Conservation (phyloP, 2,329 filamentous ascomycete species). For the Neofusicoccum ribis region DNA sequence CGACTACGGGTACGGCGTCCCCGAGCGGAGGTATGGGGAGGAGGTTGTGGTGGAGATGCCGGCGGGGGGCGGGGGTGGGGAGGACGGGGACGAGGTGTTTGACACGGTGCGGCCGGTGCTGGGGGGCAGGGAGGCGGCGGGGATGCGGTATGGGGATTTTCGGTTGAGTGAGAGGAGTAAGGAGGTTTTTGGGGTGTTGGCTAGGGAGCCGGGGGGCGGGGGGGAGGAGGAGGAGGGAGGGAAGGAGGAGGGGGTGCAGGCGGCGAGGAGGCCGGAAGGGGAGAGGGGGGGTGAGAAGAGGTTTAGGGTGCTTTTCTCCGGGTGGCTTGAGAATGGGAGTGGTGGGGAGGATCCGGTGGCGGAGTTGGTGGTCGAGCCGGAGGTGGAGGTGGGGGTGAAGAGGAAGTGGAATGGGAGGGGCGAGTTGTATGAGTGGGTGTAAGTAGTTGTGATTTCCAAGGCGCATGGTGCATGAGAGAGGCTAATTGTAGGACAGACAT, state of each 20-base stretch:
- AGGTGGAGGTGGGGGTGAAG: not conserved
- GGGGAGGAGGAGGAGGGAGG: not conserved
- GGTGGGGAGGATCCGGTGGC: conserved; percentile 10
- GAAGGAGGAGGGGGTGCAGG: not conserved
- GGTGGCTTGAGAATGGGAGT: conserved; percentile 4
- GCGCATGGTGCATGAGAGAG: not conserved
- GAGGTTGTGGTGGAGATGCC: no score
- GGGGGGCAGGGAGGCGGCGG: not conserved
- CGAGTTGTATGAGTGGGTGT: conserved; percentile 3
- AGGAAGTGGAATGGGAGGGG: not conserved
- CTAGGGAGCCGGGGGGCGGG: not conserved
- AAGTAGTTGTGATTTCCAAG: not conserved
- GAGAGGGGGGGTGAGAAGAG: not conserved
- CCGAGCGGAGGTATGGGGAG: no score
- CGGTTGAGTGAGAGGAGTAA: not conserved
- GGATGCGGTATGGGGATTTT: conserved; percentile 4
- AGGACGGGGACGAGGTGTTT: no score
- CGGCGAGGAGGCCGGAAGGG: not conserved
- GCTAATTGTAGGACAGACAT: not conserved
- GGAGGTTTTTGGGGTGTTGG: conserved; percentile 3
- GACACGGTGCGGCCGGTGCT: no score
- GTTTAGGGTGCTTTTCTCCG: not conserved
- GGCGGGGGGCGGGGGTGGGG: no score
- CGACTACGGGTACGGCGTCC: no score
- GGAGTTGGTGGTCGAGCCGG: not conserved